Conservation (phyloP, 768 basidiomycete genomes). For the Calocybe indica region DNA sequence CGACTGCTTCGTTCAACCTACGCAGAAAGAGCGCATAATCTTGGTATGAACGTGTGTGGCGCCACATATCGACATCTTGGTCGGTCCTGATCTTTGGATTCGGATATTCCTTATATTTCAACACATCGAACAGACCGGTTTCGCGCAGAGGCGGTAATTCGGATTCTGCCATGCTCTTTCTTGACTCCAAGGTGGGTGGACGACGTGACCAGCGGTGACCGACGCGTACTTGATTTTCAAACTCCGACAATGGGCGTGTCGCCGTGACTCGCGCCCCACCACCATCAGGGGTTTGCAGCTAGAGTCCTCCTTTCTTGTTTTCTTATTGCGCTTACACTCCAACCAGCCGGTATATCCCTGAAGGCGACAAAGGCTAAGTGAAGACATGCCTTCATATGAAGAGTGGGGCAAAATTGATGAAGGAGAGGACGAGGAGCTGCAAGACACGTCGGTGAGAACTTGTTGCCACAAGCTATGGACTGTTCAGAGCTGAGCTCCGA, state of each 20-base stretch:
- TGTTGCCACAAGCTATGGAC: not conserved
- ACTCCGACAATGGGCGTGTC: conserved; percentile 5
- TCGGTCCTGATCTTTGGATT: conserved; percentile 64
- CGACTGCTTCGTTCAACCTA: conserved; percentile 72
- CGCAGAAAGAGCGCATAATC: conserved; percentile 74
- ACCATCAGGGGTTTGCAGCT: not conserved
- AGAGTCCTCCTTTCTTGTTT: not conserved
- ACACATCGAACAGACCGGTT: conserved; percentile 16
- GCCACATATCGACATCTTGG: conserved; percentile 70
- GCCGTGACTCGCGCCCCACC: not conserved
- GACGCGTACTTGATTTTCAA: no score
- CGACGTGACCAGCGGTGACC: not conserved
- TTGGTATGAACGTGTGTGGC: conserved; percentile 58
- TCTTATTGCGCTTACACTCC: not conserved
- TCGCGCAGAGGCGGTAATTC: conserved; percentile 18
- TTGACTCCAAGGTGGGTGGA: not conserved
- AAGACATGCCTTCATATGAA: conserved; percentile 60
- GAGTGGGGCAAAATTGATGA: conserved; percentile 79
- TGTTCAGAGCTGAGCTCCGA: not conserved
- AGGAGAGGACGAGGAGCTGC: conserved; percentile 79
- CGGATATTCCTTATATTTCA: conserved; percentile 22
- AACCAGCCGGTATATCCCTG: not conserved
- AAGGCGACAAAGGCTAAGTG: not conserved
- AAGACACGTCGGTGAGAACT: conserved; percentile 53
- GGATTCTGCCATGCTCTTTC: conserved; percentile 5